phyloP scores from a whole-genome alignment of 106 monocot species.

The Alisma plantagoaquatica region DNA sequence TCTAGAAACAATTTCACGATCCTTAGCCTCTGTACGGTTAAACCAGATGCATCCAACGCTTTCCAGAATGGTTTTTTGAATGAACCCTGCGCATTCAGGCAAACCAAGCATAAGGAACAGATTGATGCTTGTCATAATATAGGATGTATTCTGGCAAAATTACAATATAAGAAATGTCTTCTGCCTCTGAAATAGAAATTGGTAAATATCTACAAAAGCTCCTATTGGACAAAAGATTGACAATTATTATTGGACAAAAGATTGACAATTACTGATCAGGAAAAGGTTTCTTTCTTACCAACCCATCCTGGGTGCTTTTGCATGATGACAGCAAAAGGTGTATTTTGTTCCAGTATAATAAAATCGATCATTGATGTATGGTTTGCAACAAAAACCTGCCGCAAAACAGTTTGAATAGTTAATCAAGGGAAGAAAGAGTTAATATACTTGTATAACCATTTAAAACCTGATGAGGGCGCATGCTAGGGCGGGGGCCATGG shows the following conservation, averaged over 20 bases:
- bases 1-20: constrained; percentile 82
- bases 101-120: too few species aligned
- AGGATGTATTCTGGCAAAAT: too few species aligned
- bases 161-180: too few species aligned
- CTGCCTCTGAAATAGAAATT: too few species aligned
- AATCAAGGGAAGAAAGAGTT: background rate
- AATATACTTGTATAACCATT: background rate
- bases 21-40: constrained; percentile 79
- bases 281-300: too few species aligned
- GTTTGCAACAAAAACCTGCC: constrained; percentile 95
- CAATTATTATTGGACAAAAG: background rate
- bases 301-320: constrained; percentile 99
- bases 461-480: constrained; percentile 80
- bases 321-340: constrained; percentile 99
- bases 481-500: constrained; percentile 93
- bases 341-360: constrained; percentile 94
- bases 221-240: too few species aligned
- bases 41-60: constrained; percentile 99
- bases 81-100: constrained; percentile 90
- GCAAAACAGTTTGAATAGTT: background rate
- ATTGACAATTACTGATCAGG: constrained; percentile 40
- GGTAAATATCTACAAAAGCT: too few species aligned
- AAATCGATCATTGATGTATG: constrained; percentile 99
- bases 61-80: constrained; percentile 86
- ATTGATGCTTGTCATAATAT: too few species aligned